Evolutionary conservation across 805 yeast species (phyloP), one percentile per base, ranked within the genome.

Genomic region (Kregervanrija pseudodelftensis): DNA sequence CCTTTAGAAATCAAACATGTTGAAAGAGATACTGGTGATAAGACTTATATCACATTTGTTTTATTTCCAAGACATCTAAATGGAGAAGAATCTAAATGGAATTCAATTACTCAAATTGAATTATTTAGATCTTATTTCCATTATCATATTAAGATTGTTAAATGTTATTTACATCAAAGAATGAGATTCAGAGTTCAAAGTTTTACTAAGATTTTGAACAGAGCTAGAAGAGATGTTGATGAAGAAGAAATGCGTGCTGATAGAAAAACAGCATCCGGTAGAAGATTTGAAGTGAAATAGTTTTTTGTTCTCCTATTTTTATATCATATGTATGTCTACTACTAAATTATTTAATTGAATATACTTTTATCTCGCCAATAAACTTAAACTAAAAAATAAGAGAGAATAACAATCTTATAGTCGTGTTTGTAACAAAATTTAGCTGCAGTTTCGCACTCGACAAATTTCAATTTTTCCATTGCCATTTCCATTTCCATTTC

Each of bases 151-250:
- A 93, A 93, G 69, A 91, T 97, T 66, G 89, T 96, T 49, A 93
- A 93, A 73, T 98, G 99, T 33, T 93, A 86, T 68, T 81, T 93
- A 82, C 99, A 93, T 67, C 88, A 96, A 42, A 82, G 99, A 73
- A 93, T 93, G 99, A 80, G 99, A 66, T 87, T 74, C 67, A 79
- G 99, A 59, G 98, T 93, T 17, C 82, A 85, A 55, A 93, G 95
- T 58, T 93, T 90, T 71, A 77, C 90, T 61, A 93, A 93, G 73
- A 91, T 93, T 31, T 79, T 93, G 68, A 93, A 93, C 70, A 78
- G 99, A 61, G 99, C 99, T 30, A 89, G 90, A 67, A 91, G 96
- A 28, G 99, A 93, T 58, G 85, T 79, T 47, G 84, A 80, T 14
- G 93, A 84, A 47, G 84, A 79, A 46, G 89, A 81, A 53, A 40